A percentile compares a stretch with the other conserved stretches of the same genome.
phyloP scores from a whole-genome alignment of 2,329 filamentous ascomycete genomes.

The Chrysosporium queenslandicum region DNA sequence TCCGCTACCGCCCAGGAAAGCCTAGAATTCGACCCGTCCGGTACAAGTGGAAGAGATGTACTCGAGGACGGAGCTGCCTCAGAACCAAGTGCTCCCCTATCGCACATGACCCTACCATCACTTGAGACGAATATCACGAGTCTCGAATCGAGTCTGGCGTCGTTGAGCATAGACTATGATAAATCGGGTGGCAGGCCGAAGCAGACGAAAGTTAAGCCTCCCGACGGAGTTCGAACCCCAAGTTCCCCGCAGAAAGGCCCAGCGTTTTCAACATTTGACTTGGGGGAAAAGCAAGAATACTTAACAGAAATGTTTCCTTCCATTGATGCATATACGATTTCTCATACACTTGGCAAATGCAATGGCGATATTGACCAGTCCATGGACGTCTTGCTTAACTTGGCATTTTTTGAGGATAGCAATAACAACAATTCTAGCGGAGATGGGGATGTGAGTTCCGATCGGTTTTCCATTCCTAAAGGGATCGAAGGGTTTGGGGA shows the following conservation, averaged over 20 bases:
- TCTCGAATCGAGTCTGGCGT: constrained; percentile 39
- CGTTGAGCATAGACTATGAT: constrained; percentile 24
- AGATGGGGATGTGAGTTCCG: constrained; percentile 40
- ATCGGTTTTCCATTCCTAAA: constrained; percentile 45
- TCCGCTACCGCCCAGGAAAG: constrained; percentile 60
- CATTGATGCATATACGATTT: constrained; percentile 56
- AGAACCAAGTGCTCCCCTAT: constrained; percentile 21
- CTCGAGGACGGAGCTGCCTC: constrained; percentile 23
- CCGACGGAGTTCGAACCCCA: background rate
- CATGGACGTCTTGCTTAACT: constrained; percentile 70
- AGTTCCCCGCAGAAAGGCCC: constrained; percentile 13
- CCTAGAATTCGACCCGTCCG: constrained; percentile 64
- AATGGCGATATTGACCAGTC: constrained; percentile 57
- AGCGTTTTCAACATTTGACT: constrained; percentile 22
- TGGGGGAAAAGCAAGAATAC: constrained; percentile 52
- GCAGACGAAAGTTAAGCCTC: constrained; percentile 7
- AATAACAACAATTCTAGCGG: background rate
- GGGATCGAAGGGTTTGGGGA: constrained; percentile 75
- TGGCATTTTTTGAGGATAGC: constrained; percentile 61
- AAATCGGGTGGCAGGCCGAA: background rate
- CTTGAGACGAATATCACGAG: constrained; percentile 43
- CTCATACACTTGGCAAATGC: constrained; percentile 56
- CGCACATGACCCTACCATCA: constrained; percentile 31
- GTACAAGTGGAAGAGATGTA: constrained; percentile 44
- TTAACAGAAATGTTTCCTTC: constrained; percentile 63